A percentile compares a stretch with the other conserved stretches of the same genome.
Conservation (phyloP, 2,329 filamentous ascomycete genomes). For the Penicillium frequentans region DNA sequence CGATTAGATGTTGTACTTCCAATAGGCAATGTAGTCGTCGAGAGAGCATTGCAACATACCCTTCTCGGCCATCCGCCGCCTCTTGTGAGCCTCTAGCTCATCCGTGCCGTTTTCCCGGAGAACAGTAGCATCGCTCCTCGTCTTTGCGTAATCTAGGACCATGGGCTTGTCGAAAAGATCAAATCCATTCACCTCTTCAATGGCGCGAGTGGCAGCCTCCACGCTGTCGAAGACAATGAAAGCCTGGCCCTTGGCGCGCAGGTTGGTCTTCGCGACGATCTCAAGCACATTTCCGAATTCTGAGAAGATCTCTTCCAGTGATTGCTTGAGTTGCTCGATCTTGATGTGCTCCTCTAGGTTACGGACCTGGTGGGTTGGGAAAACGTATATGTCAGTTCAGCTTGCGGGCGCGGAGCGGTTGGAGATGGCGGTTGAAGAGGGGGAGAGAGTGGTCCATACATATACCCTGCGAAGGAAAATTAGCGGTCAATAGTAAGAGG, state of each 20-base stretch:
- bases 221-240: constrained; percentile 86
- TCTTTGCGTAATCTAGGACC: constrained; percentile 77
- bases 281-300: constrained; percentile 87
- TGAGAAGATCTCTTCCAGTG: constrained; percentile 75
- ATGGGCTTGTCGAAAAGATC: constrained; percentile 91
- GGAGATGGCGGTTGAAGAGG: constrained; percentile 9
- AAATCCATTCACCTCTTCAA: constrained; percentile 89
- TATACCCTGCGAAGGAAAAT: constrained; percentile 37
- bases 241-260: constrained; percentile 92
- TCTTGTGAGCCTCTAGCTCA: constrained; percentile 86
- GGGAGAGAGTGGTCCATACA: constrained; percentile 28
- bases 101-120: constrained; percentile 69
- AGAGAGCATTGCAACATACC: constrained; percentile 53
- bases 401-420: constrained; percentile 10
- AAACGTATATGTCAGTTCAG: constrained; percentile 9
- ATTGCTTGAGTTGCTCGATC: constrained; percentile 70
- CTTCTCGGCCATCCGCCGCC: constrained; percentile 81
- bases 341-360: constrained; percentile 95
- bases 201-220: constrained; percentile 76
- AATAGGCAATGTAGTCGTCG: neutral
- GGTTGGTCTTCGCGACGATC: constrained; percentile 81
- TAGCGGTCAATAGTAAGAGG: constrained; percentile 11
- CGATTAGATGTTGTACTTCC: constrained; percentile 3
- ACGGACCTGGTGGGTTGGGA: constrained; percentile 51
- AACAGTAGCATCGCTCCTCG: constrained; percentile 84